phyloP scores from a whole-genome alignment of 352 stramenopile species.

The Phytopythium helicoides region DNA sequence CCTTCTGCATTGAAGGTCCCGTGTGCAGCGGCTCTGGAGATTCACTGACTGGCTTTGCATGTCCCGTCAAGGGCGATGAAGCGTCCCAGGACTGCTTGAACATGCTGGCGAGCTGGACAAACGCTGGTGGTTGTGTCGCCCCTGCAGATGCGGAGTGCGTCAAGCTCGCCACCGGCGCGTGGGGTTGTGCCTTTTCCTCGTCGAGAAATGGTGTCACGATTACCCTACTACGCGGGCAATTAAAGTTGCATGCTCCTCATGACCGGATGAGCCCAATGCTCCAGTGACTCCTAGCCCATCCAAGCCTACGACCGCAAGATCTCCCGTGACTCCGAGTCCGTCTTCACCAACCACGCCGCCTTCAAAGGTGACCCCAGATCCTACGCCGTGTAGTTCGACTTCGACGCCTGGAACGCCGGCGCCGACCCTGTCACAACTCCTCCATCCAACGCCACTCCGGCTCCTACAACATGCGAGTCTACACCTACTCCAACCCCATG shows the following conservation, averaged over 20 bases:
- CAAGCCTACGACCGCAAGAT: too few species aligned
- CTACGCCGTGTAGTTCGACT: not conserved
- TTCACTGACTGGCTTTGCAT: constrained; percentile 31
- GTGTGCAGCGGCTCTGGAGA: constrained; percentile 45
- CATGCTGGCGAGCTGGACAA: constrained; percentile 40
- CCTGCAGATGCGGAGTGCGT: constrained; percentile 41
- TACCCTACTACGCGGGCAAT: too few species aligned
- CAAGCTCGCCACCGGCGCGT: constrained; percentile 47
- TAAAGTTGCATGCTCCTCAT: too few species aligned
- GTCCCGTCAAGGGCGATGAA: constrained; percentile 49
- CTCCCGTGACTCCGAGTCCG: too few species aligned
- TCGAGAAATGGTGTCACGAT: too few species aligned
- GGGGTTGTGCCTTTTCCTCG: constrained; percentile 45
- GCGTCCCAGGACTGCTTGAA: constrained; percentile 48
- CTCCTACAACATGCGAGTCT: not conserved
- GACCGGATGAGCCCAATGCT: too few species aligned
- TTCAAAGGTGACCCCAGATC: not conserved
- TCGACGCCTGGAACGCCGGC: not conserved
- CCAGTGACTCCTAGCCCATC: too few species aligned
- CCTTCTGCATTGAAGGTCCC: constrained; percentile 55
- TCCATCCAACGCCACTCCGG: not conserved
- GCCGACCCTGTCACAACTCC: not conserved
- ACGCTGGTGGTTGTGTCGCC: constrained; percentile 36
- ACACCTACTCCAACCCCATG: not conserved
- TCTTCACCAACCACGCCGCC: not conserved